A percentile compares a stretch with the other conserved stretches of the same genome.
phyloP scores from a whole-genome alignment of 805 yeast genomes.

The Komagataella ulmi region DNA sequence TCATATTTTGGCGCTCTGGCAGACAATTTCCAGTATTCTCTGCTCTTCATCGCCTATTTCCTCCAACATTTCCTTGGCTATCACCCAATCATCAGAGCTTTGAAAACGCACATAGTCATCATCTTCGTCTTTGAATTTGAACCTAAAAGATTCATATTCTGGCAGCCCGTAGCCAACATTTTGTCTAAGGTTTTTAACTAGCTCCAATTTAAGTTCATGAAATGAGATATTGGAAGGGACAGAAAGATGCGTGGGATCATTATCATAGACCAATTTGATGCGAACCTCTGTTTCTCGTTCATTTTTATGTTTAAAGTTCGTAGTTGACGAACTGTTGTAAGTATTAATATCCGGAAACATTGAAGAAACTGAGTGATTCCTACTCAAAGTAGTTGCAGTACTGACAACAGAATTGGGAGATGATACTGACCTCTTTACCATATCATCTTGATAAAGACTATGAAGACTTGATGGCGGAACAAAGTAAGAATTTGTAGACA shows the following conservation, averaged over 20 bases:
- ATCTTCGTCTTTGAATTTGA: slow-evolving; percentile 87
- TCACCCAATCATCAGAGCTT: slow-evolving; percentile 76
- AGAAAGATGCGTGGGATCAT: slow-evolving; percentile 49
- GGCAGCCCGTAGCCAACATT: slow-evolving; percentile 45
- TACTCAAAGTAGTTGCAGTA: slow-evolving; percentile 1
- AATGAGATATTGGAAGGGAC: slow-evolving; percentile 25
- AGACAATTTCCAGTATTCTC: slow-evolving; percentile 12
- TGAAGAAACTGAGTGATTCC: neutral
- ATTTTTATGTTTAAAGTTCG: neutral
- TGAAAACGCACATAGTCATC: slow-evolving; percentile 84
- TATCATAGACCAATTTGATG: slow-evolving; percentile 20
- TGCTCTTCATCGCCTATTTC: slow-evolving; percentile 33
- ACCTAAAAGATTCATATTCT: slow-evolving; percentile 40
- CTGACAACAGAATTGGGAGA: slow-evolving; percentile 13
- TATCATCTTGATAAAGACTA: slow-evolving; percentile 6
- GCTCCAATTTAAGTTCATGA: slow-evolving; percentile 23
- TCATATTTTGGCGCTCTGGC: neutral
- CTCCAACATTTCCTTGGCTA: slow-evolving; percentile 62
- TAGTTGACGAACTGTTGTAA: neutral
- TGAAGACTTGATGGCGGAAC: neutral
- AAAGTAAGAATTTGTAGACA: neutral
- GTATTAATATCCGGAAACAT: neutral
- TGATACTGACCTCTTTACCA: slow-evolving; percentile 19
- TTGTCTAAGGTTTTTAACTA: slow-evolving; percentile 37
- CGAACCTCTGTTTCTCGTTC: slow-evolving; percentile 3